Base-by-base conservation (phyloP, 1,284 basidiomycete genomes). In the Caloboletus inedulis region DNA sequence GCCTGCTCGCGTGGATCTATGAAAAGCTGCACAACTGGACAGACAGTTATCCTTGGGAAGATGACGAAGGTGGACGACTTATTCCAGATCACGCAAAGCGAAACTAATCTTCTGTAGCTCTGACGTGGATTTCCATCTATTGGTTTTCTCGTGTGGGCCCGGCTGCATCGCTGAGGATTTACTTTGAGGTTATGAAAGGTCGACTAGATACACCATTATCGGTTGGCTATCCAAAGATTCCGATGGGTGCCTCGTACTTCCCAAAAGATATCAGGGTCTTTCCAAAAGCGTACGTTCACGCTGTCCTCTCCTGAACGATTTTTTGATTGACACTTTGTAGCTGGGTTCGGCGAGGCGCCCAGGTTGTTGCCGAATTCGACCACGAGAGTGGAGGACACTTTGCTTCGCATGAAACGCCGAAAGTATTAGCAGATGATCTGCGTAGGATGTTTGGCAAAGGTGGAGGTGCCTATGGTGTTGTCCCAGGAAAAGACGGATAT, bases 131-230 rank as follows among this genome's bases (percentile, higher is more conserved):
- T 4, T 82, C 79, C 0, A 71, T 82, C 27, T 81, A 78, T 57
- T 79, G 75, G 73, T 82, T 82, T 63, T 83, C 81, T 8, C 71
- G 74, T n/a, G 73, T 73, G 0, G 79, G 81, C 1, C 81, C 81
- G 0, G 72, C 77, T 0, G 78, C 81, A 0, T 78, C 80, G 0
- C 1, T 76, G 33, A 70, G 79, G 6, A 81, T 82, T 30, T 82
- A 83, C 61, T 78, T 74, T 49, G 81, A 81, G 59, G 51, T 62
- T 7, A 51, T 48, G 49, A 9, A 41, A 5, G 48, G 58, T 18
- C 34, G 23, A 14, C 9, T 27, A 7, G 21, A 39, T 23, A 27
- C 37, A 7, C 18, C n/a, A 4, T 18, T 31, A 34, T 7, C 18
- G 21, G 1, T 48, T 7, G 14, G 34, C 9, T 14, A 9, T 23